These are phyloP conservation scores for Straminergon stramineum DNA, from an alignment of 225 moss, liverwort and hornwort species.

Conservation along the genomic window DNA sequence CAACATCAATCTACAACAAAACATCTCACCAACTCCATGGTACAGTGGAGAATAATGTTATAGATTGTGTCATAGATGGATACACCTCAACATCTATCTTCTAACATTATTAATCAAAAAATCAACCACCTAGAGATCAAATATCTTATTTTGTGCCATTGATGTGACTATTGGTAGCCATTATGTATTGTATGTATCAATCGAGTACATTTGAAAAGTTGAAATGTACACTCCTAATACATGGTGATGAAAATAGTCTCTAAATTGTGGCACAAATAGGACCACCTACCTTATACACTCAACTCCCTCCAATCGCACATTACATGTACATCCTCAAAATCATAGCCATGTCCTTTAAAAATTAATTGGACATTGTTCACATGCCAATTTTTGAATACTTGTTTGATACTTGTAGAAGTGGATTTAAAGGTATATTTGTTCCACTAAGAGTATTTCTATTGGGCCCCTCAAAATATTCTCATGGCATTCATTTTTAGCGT, in stretches of 20 bases:
- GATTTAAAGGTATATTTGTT: not conserved
- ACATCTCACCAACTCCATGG: not conserved
- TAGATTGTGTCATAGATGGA: not conserved
- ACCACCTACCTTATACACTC: not conserved
- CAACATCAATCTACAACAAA: accelerated
- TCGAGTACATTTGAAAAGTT: not conserved
- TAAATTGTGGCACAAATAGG: not conserved
- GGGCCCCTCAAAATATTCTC: not conserved
- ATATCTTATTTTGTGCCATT: not conserved
- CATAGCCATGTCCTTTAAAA: accelerated
- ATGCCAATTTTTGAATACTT: not conserved
- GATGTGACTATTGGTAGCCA: accelerated
- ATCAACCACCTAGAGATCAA: accelerated
- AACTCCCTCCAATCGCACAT: not conserved
- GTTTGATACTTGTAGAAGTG: accelerated
- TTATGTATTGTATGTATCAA: not conserved
- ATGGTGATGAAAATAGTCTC: accelerated
- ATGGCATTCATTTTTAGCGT: accelerated
- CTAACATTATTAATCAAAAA: not conserved
- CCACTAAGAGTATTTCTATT: accelerated
- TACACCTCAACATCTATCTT: not conserved
- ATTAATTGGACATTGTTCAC: not conserved
- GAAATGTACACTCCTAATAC: accelerated
- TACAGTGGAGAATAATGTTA: accelerated
- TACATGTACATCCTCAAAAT: not conserved